Percentiles rank a stretch among this genome's conserved stretches.
Evolutionary conservation across 2,329 filamentous ascomycete species (phyloP).

Genomic region (Seiridium unicorne): DNA sequence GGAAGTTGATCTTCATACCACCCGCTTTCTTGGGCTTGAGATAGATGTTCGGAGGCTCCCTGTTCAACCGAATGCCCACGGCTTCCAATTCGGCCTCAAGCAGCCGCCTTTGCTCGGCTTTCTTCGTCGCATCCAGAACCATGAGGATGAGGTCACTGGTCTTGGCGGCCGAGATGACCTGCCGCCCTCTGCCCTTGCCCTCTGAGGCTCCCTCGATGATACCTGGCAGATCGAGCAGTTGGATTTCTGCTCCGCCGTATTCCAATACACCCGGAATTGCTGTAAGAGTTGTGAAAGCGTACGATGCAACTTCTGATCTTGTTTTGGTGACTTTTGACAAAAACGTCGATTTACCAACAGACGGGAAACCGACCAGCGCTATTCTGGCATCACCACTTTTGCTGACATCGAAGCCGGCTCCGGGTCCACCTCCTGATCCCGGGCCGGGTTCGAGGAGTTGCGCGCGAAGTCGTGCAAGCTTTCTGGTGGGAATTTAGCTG

Average conservation of each 20-base stretch:
- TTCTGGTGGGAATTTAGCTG: slow-evolving; percentile 52
- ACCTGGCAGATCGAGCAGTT: slow-evolving; percentile 94
- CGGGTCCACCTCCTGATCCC: slow-evolving; percentile 74
- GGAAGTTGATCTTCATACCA: slow-evolving; percentile 98
- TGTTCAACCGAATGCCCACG: slow-evolving; percentile 90
- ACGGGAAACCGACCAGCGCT: slow-evolving; percentile 96
- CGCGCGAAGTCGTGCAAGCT: slow-evolving; percentile 90
- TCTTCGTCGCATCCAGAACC: slow-evolving; percentile 95
- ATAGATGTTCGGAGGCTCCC: slow-evolving; percentile 95
- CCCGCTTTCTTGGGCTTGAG: slow-evolving; percentile 94
- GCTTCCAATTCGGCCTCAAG: slow-evolving; percentile 92
- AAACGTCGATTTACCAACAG: slow-evolving; percentile 97
- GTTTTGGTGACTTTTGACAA: slow-evolving; percentile 99
- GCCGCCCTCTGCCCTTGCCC: slow-evolving; percentile 90
- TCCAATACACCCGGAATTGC: slow-evolving; percentile 96
- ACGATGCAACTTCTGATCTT: slow-evolving; percentile 91
- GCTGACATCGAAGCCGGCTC: slow-evolving; percentile 87
- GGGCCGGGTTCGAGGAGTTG: slow-evolving; percentile 89
- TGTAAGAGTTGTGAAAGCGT: slow-evolving; percentile 95
- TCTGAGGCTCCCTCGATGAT: slow-evolving; percentile 97
- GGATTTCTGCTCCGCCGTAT: slow-evolving; percentile 97
- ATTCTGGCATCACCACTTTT: slow-evolving; percentile 97
- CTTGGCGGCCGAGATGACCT: slow-evolving; percentile 97
- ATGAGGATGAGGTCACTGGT: slow-evolving; percentile 96
- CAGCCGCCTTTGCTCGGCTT: slow-evolving; percentile 85